Evolutionary conservation across 176 grass and related monocot species (phyloP), one percentile per base, ranked within the genome.

Genomic region (Triticum monococcum): DNA sequence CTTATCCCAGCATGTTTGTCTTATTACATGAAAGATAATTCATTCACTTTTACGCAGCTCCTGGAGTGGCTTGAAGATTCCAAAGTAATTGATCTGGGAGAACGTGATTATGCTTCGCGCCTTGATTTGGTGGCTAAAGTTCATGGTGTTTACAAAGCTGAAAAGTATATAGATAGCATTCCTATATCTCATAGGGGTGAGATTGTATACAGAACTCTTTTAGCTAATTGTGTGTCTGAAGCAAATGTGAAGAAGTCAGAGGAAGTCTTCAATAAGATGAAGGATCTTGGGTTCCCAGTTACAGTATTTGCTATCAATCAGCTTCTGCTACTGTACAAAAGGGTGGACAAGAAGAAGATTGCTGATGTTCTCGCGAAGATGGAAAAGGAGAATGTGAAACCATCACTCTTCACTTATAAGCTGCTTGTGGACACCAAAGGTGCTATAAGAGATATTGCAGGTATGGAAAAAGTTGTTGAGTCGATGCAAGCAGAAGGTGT

Each of bases 261-360:
- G 46, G 2, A 88, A 72, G 32, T 91, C 63, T 96, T 96, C 88
- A 96, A 96, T 46, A 93, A 43, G 81, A 93, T 96, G 81, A 87
- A 89, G 79, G 85, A 86, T 84, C 79, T 93, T 66, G 91, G 87
- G 14, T 84, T 96, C 5, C 85, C 85, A 16, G 2, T 75, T 36
- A 90, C 87, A 48, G 1, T 7, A 65, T 96, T 96, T 82, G 43
- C 89, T 77, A 85, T 68, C 87, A 91, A 96, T 81, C 94, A 96
- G 76, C 91, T 96, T 76, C 60, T 96, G 62, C 82, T 96, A 61
- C 89, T 96, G 54, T 96, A 96, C 84, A 96, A 90, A 85, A 88
- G 82, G 73, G 23, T 88, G 36, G 89, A 96, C 78, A 91, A 14
- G 68, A 96, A 92, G 75, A 96, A 93, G 85, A 91, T 96, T 13